A percentile compares a stretch with the other conserved stretches of the same genome.
Conservation (phyloP, 495 filamentous ascomycete genomes). For the Penicillium diatomitis region DNA sequence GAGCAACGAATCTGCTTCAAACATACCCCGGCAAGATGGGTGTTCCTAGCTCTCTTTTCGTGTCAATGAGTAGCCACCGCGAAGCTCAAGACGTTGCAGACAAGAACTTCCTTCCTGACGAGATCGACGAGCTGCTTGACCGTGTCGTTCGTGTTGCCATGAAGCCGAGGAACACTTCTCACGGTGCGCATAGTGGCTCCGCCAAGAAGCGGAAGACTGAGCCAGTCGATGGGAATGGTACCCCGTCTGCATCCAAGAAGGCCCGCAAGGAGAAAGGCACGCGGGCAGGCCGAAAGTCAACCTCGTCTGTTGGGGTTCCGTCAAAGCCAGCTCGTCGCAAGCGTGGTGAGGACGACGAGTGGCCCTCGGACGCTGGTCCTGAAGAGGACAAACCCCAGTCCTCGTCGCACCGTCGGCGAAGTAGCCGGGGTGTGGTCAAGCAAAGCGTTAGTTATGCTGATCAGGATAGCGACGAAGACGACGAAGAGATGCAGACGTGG, state of each 20-base stretch:
- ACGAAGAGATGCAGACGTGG: slow-evolving; percentile 43
- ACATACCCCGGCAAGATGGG: slow-evolving; percentile 74
- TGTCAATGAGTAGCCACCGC: slow-evolving; percentile 60
- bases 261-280: slow-evolving; percentile 25
- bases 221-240: slow-evolving; percentile 19
- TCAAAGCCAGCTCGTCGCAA: slow-evolving; percentile 38
- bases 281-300: slow-evolving; percentile 31
- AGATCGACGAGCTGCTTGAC: slow-evolving; percentile 70
- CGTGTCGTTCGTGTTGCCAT: slow-evolving; percentile 45
- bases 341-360: slow-evolving; percentile 35
- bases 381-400: slow-evolving; percentile 12
- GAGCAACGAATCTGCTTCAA: slow-evolving; percentile 63
- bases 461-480: slow-evolving; percentile 44
- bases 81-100: slow-evolving; percentile 75
- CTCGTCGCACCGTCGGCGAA: slow-evolving; percentile 29
- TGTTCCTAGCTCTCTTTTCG: slow-evolving; percentile 70
- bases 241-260: slow-evolving; percentile 35
- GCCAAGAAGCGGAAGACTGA: slow-evolving; percentile 44
- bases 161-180: slow-evolving; percentile 28
- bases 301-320: slow-evolving; percentile 19
- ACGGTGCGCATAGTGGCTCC: slow-evolving; percentile 11
- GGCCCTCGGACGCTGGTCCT: slow-evolving; percentile 31
- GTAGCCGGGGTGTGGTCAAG: slow-evolving; percentile 26
- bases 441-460: slow-evolving; percentile 45
- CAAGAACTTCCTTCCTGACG: slow-evolving; percentile 72